phyloP scores from a whole-genome alignment of 208 protist genomes.

The Crithidia expoeki region DNA sequence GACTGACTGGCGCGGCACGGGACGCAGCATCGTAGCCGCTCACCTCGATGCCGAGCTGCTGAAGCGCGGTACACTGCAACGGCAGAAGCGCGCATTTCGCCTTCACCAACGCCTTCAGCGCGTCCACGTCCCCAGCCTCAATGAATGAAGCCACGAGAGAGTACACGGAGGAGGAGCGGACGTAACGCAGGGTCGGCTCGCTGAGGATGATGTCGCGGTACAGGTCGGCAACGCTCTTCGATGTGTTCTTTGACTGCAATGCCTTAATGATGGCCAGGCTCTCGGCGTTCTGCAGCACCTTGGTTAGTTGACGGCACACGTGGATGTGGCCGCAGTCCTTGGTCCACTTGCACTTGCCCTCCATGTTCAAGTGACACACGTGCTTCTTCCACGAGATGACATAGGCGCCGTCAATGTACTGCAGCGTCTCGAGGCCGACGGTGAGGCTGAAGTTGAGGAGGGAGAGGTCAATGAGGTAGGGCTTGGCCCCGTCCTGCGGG shows the following conservation, averaged over 20 bases:
- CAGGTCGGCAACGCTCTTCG: constrained; percentile 25
- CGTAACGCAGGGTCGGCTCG: constrained; percentile 32
- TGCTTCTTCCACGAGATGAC: constrained; percentile 52
- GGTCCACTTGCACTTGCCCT: constrained; percentile 65
- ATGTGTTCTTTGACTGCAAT: constrained; percentile 20
- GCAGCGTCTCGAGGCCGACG: constrained; percentile 48
- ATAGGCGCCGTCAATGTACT: constrained; percentile 28
- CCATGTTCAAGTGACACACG: constrained; percentile 49
- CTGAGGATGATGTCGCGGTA: constrained; percentile 40
- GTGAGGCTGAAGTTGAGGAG: constrained; percentile 49
- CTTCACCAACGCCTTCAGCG: constrained; percentile 33
- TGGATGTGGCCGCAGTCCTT: constrained; percentile 69
- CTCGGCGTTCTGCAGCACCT: constrained; percentile 34
- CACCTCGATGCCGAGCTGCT: constrained; percentile 12
- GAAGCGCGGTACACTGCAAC: constrained; percentile 9
- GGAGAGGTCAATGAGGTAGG: constrained; percentile 42
- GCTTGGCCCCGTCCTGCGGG: constrained; percentile 27
- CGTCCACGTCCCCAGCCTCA: constrained; percentile 23
- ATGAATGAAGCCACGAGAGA: constrained; percentile 43
- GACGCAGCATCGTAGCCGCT: constrained; percentile 1
- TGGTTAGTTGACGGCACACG: constrained; percentile 44
- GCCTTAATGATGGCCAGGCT: constrained; percentile 38
- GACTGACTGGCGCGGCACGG: constrained; percentile 19
- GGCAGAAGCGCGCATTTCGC: constrained; percentile 29
- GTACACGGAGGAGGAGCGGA: constrained; percentile 33